These are phyloP conservation scores for Saururus chinensis DNA, from an alignment of 164 flowering plant genomes.

Conservation along the genomic window DNA sequence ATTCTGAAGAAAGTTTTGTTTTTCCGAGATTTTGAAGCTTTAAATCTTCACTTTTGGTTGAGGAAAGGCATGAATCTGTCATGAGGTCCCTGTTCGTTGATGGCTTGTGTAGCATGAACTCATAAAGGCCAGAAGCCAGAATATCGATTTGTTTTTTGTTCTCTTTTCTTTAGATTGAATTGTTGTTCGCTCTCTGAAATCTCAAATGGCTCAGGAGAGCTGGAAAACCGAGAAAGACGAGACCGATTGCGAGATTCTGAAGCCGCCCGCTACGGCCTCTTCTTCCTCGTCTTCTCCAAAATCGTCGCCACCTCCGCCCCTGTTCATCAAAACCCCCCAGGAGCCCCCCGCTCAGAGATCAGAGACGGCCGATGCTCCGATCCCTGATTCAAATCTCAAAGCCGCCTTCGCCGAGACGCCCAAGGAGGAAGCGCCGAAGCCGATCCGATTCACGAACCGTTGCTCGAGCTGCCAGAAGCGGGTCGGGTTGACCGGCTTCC, in stretches of 20 bases:
- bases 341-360: conserved; percentile 2
- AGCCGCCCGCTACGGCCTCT: conserved; percentile 1
- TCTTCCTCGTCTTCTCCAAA: background rate
- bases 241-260: conserved; percentile 9
- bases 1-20: no score
- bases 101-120: no score
- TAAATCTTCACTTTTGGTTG: no score
- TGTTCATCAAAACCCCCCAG: conserved; percentile 1
- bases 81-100: no score
- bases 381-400: background rate
- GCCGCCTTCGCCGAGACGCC: background rate
- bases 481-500: conserved; percentile 68
- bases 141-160: no score
- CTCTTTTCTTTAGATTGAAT: no score
- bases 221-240: conserved; percentile 11
- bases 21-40: no score
- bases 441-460: conserved; percentile 18
- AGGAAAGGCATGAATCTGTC: no score
- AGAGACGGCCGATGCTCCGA: conserved; percentile 3
- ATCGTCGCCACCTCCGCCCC: conserved; percentile 1
- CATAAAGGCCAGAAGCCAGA: no score
- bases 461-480: conserved; percentile 48
- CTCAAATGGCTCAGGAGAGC: conserved; percentile 7
- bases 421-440: background rate
- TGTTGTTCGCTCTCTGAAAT: background rate